Percentiles rank a stretch among this genome's conserved stretches.
Evolutionary conservation across 371 early-diverging fungal species (phyloP).

Genomic region (Apophysomyces variabilis): DNA sequence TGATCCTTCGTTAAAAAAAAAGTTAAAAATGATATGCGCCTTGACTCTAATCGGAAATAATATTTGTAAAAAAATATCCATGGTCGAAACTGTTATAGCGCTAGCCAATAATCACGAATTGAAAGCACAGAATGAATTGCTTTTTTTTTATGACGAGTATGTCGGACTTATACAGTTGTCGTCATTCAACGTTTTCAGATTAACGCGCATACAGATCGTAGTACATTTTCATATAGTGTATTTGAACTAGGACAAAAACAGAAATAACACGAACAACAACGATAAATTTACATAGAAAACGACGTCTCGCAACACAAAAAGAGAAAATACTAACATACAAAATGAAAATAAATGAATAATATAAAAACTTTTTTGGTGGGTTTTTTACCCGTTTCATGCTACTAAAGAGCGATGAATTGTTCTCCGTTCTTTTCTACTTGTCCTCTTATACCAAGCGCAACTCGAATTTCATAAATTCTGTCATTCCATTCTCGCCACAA

Average conservation of each 20-base stretch:
- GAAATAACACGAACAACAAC: background rate
- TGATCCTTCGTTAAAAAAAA: background rate
- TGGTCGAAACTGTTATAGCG: constrained; percentile 5
- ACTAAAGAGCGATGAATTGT: background rate
- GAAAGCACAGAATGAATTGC: background rate
- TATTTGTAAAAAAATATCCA: background rate
- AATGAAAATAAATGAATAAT: background rate
- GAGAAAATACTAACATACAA: background rate
- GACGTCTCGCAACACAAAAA: background rate
- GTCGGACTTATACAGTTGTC: background rate
- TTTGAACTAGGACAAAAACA: background rate
- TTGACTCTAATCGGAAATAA: constrained; percentile 6
- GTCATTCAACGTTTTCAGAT: no score
- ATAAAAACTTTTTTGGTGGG: background rate
- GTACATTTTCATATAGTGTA: constrained; percentile 6
- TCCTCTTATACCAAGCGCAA: constrained; percentile 25
- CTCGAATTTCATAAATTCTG: constrained; percentile 20
- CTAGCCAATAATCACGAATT: background rate
- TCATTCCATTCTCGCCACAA: constrained; percentile 36
- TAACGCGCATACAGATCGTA: background rate
- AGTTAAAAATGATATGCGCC: background rate
- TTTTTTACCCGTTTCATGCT: background rate
- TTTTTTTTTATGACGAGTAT: background rate
- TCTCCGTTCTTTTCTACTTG: constrained; percentile 6
- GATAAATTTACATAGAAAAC: constrained; percentile 4